phyloP scores from a whole-genome alignment of 768 basidiomycete species.

The Sistotremastrum suecicum region DNA sequence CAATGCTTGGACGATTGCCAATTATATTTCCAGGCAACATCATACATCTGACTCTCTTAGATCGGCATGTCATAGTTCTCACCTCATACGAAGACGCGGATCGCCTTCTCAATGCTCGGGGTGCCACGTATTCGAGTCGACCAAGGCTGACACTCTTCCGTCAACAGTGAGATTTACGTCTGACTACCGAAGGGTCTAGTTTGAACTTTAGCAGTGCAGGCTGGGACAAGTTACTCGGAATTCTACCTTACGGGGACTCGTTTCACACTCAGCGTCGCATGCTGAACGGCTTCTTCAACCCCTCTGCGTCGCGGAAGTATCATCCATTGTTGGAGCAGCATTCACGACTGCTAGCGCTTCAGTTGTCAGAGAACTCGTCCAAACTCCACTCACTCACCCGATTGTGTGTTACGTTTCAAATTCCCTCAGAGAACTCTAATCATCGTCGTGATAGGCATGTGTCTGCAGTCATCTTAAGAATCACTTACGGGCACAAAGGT shows the following conservation, averaged over 20 bases:
- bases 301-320: constrained; percentile 8
- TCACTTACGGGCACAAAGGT: no score
- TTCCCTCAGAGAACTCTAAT: no score
- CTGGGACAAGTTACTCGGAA: constrained; percentile 7
- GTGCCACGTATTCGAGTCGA: constrained; percentile 19
- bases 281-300: constrained; percentile 14
- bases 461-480: no score
- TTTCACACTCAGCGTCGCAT: constrained; percentile 17
- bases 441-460: no score
- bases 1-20: no score
- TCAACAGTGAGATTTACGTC: constrained; percentile 12
- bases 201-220: constrained; percentile 8
- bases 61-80: constrained; percentile 16
- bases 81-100: constrained; percentile 19
- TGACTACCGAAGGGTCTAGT: no score
- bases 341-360: no score
- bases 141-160: constrained; percentile 15
- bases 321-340: background rate
- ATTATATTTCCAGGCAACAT: constrained; percentile 15
- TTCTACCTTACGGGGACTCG: constrained; percentile 14
- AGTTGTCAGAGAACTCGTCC: no score
- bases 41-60: constrained; percentile 17
- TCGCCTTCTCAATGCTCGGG: constrained; percentile 21
- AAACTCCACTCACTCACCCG: no score
- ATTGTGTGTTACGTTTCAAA: no score